A percentile compares a stretch with the other conserved stretches of the same genome.
Conservation (phyloP, 441 rosid genomes). For the Hura crepitans region DNA sequence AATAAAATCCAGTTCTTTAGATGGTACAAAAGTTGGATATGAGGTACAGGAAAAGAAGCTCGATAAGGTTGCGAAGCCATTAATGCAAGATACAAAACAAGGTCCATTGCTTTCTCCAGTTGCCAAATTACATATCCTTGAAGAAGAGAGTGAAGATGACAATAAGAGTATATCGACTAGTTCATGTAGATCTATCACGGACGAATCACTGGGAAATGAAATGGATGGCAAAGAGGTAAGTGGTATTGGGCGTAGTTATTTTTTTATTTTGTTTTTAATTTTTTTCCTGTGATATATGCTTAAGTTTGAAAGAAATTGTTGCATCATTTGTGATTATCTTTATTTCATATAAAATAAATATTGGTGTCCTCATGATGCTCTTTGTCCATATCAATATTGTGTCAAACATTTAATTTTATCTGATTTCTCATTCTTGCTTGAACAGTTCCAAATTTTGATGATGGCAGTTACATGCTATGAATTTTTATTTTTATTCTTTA, state of each 20-base stretch:
- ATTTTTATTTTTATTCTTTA: neutral
- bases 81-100: slow-evolving; percentile 42
- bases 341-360: neutral
- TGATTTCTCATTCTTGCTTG: neutral
- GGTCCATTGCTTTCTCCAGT: slow-evolving; percentile 35
- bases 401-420: neutral
- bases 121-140: slow-evolving; percentile 46
- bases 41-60: slow-evolving; percentile 39
- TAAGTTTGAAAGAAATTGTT: slow-evolving; percentile 5
- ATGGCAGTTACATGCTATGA: neutral
- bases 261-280: no score
- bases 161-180: slow-evolving; percentile 46
- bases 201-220: slow-evolving; percentile 38
- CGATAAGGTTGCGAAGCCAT: slow-evolving; percentile 46
- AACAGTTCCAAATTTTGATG: neutral
- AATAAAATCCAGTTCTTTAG: slow-evolving; percentile 35
- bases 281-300: slow-evolving; percentile 9
- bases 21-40: slow-evolving; percentile 37
- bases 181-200: slow-evolving; percentile 40
- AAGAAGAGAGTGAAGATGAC: slow-evolving; percentile 59
- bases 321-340: slow-evolving; percentile 2
- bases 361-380: slow-evolving; percentile 7
- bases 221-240: slow-evolving; percentile 52
- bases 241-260: neutral
- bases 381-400: neutral